Evolutionary conservation across 1,284 basidiomycete species (phyloP).

Genomic region (Puccinia coronata): DNA sequence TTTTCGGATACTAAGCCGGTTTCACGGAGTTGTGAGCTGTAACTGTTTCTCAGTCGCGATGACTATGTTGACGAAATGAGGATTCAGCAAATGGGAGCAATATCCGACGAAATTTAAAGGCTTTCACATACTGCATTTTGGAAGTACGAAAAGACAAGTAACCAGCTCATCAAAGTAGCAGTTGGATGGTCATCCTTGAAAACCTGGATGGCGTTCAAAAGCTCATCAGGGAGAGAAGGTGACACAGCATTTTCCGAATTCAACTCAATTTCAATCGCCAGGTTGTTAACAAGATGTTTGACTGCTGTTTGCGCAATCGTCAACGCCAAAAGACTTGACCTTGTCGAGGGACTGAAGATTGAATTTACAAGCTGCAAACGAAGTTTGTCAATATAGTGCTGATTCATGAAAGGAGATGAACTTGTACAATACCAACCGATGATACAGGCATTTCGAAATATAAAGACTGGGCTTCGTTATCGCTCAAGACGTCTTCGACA

Average conservation of each 20-base stretch:
- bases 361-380: constrained; percentile 71
- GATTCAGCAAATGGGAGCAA: constrained; percentile 27
- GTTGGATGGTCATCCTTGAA: constrained; percentile 61
- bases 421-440: constrained; percentile 61
- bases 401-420: neutral
- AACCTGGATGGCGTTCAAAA: constrained; percentile 68
- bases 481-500: constrained; percentile 45
- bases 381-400: constrained; percentile 17
- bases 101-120: neutral
- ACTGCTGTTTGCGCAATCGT: constrained; percentile 69
- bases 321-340: too few relatives aligned
- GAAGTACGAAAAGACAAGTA: constrained; percentile 86
- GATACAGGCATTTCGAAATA: constrained; percentile 69
- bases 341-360: constrained; percentile 67
- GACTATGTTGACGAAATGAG: constrained; percentile 63
- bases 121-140: constrained; percentile 70
- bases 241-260: constrained; percentile 65
- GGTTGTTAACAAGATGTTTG: constrained; percentile 70
- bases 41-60: constrained; percentile 74
- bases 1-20: constrained; percentile 67
- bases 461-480: constrained; percentile 59
- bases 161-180: constrained; percentile 68
- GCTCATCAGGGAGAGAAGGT: constrained; percentile 67
- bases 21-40: constrained; percentile 80
- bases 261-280: constrained; percentile 82